Percentiles rank a stretch among this genome's conserved stretches.
phyloP scores from a whole-genome alignment of 2,329 filamentous ascomycete genomes.

The Didymella pomorum region DNA sequence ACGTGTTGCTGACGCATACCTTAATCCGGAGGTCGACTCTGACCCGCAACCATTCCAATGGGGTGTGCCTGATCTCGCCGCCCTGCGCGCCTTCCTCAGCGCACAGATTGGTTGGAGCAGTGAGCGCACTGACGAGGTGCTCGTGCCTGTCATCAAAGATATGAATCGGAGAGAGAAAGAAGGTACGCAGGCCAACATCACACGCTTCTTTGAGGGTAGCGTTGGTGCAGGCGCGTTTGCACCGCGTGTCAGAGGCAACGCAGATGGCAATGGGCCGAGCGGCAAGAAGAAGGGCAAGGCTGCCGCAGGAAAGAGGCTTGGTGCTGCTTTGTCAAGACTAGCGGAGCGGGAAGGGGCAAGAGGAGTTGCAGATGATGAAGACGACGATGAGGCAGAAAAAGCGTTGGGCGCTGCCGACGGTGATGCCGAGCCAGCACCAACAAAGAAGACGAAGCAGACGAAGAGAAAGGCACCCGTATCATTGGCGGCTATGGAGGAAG shows the following conservation, averaged over 20 bases:
- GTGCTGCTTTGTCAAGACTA: constrained; percentile 43
- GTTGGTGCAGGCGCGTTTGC: constrained; percentile 77
- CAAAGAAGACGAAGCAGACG: constrained; percentile 21
- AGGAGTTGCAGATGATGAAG: constrained; percentile 31
- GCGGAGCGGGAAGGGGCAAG: constrained; percentile 41
- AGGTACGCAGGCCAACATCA: constrained; percentile 96
- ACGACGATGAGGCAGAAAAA: constrained; percentile 22
- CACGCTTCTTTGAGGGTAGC: constrained; percentile 82
- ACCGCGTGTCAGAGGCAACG: constrained; percentile 69
- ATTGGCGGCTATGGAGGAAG: constrained; percentile 8
- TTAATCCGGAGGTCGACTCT: constrained; percentile 83
- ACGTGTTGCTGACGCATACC: constrained; percentile 82
- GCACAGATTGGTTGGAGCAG: constrained; percentile 90
- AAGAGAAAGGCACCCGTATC: constrained; percentile 32
- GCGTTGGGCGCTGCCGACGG: constrained; percentile 23
- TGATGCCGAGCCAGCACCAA: constrained; percentile 1
- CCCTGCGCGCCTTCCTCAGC: constrained; percentile 85
- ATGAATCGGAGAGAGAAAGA: constrained; percentile 90
- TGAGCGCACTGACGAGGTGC: constrained; percentile 92
- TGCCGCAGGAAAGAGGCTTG: constrained; percentile 45
- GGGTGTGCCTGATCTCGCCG: constrained; percentile 93
- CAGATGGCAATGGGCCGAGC: constrained; percentile 66
- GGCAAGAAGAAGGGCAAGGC: constrained; percentile 51
- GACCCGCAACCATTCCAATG: constrained; percentile 85
- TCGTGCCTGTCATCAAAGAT: constrained; percentile 93